phyloP scores from a whole-genome alignment of 306 rosid genomes.

The Prunus dulcis region DNA sequence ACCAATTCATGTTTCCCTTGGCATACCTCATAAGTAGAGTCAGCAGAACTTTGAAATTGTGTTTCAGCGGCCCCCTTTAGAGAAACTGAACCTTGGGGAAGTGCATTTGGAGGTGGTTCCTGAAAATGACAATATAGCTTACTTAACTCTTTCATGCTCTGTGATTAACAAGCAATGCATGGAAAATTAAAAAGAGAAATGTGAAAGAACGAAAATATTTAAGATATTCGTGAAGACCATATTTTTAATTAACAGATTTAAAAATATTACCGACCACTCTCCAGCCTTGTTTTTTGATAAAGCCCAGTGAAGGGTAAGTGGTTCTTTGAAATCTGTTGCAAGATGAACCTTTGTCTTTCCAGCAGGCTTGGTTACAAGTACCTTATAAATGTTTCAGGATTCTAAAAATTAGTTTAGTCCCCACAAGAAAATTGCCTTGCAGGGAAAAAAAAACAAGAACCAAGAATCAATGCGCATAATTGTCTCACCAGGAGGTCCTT shows the following conservation, averaged over 20 bases:
- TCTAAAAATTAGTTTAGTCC: slow-evolving; percentile 24
- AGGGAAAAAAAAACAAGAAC: slow-evolving; percentile 23
- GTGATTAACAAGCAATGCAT: slow-evolving; percentile 9
- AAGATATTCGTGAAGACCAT: slow-evolving; percentile 15
- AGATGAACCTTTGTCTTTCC: slow-evolving; percentile 73
- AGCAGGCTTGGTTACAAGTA: slow-evolving; percentile 62
- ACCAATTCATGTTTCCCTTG: slow-evolving; percentile 21
- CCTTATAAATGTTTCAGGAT: slow-evolving; percentile 46
- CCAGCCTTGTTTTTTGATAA: slow-evolving; percentile 64
- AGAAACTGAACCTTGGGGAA: slow-evolving; percentile 71
- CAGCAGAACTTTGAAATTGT: slow-evolving; percentile 45
- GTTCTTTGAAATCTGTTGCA: slow-evolving; percentile 67
- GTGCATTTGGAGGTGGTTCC: slow-evolving; percentile 72
- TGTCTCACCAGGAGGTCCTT: slow-evolving; percentile 72
- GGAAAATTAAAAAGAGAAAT: not conserved
- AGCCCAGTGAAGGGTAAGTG: slow-evolving; percentile 86
- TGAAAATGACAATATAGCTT: slow-evolving; percentile 39
- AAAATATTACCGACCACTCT: slow-evolving; percentile 84
- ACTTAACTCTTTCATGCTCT: slow-evolving; percentile 4
- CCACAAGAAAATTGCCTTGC: slow-evolving; percentile 3
- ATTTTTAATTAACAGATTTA: slow-evolving; percentile 22
- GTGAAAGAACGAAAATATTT: slow-evolving; percentile 18
- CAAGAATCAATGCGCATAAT: slow-evolving; percentile 23
- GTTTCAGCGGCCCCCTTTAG: slow-evolving; percentile 57
- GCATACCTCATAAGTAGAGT: slow-evolving; percentile 56